phyloP scores from a whole-genome alignment of 2,329 filamentous ascomycete species.

The Epichloe glyceriae region DNA sequence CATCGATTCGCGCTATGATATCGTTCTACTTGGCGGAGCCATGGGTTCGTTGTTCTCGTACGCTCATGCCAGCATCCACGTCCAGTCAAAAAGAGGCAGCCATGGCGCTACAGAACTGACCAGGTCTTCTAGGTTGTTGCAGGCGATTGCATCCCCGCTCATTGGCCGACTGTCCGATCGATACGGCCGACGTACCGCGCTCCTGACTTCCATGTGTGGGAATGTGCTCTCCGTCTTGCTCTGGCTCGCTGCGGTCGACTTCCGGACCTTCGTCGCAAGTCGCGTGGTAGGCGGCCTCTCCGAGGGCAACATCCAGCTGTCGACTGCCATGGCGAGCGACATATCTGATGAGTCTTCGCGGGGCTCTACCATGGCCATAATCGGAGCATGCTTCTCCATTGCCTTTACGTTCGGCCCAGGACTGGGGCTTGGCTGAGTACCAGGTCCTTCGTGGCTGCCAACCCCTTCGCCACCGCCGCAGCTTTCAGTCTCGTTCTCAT shows the following conservation, averaged over 20 bases:
- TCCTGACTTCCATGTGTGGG: conserved; percentile 82
- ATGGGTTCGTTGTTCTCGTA: conserved; percentile 80
- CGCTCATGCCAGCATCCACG: conserved; percentile 10
- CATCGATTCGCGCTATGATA: conserved; percentile 94
- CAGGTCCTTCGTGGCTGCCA: conserved; percentile 65
- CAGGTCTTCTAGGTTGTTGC: conserved; percentile 50
- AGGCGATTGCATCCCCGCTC: conserved; percentile 81
- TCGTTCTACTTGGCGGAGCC: conserved; percentile 86
- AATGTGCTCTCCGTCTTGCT: conserved; percentile 89
- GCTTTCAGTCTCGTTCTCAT: conserved; percentile 78
- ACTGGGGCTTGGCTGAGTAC: conserved; percentile 71
- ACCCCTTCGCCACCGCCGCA: conserved; percentile 88
- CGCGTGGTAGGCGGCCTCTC: conserved; percentile 84
- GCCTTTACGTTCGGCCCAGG: conserved; percentile 95
- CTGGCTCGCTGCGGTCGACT: conserved; percentile 89
- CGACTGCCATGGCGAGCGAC: conserved; percentile 91
- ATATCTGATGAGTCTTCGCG: conserved; percentile 77
- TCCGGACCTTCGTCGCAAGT: conserved; percentile 90
- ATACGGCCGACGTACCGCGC: conserved; percentile 73
- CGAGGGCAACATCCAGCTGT: conserved; percentile 93
- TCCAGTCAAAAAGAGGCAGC: background rate
- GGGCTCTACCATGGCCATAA: conserved; percentile 87
- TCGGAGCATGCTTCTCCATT: conserved; percentile 91
- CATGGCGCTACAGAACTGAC: background rate
- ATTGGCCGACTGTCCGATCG: conserved; percentile 82